Percentiles rank a stretch among this genome's conserved stretches.
Conservation (phyloP, 345 rosid genomes). For the Fremontodendron californicum region DNA sequence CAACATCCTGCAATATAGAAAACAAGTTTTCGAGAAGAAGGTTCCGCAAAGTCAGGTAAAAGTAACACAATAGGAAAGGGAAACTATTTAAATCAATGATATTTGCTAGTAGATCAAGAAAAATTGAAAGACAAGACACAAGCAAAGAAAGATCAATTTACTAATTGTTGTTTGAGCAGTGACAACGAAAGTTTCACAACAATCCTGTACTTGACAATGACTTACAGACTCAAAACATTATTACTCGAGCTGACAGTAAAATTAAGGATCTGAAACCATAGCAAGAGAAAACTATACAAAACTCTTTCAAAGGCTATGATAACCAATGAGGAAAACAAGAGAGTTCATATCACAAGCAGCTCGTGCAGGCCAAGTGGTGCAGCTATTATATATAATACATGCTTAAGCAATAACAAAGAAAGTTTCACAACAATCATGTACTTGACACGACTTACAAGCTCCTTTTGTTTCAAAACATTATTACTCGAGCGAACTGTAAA, state of each 20-base stretch:
- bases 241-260: background rate
- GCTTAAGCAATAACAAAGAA: no score
- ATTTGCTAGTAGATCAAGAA: background rate
- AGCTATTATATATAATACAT: slow-evolving; percentile 64
- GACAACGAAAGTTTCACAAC: background rate
- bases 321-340: background rate
- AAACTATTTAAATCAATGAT: background rate
- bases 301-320: background rate
- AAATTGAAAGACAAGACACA: background rate
- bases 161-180: background rate
- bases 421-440: no score
- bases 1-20: slow-evolving; percentile 50
- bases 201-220: background rate
- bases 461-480: no score
- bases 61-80: background rate
- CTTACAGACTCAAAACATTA: background rate
- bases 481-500: no score
- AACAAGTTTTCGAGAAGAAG: background rate
- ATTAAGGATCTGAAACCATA: background rate
- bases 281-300: background rate
- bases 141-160: background rate
- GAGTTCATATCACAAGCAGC: slow-evolving; percentile 61
- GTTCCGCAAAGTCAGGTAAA: background rate
- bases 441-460: no score
- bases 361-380: slow-evolving; percentile 88